These are phyloP conservation scores for Candida schatavii DNA, from an alignment of 805 yeast genomes.

Conservation along the genomic window DNA sequence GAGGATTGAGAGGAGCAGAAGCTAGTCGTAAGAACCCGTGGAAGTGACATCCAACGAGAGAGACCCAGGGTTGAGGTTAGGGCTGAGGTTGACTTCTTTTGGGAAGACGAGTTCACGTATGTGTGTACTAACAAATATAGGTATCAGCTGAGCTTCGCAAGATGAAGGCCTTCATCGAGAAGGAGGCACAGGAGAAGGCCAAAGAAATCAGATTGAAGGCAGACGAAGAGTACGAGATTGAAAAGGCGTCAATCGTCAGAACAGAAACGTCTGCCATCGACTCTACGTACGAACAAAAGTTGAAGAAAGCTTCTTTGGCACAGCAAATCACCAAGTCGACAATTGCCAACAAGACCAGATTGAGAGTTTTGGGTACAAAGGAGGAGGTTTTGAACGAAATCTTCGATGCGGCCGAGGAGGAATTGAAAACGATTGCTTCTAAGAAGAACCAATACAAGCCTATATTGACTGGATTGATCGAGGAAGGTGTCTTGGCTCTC, in stretches of 20 bases:
- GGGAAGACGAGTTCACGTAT: no score
- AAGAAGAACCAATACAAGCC: constrained; percentile 61
- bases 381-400: constrained; percentile 71
- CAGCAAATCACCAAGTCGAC: constrained; percentile 96
- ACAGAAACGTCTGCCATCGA: constrained; percentile 89
- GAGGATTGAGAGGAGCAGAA: no score
- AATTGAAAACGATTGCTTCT: constrained; percentile 57
- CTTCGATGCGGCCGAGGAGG: constrained; percentile 63
- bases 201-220: constrained; percentile 94
- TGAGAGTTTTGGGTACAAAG: constrained; percentile 82
- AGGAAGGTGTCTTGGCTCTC: constrained; percentile 68
- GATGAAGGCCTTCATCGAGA: constrained; percentile 98
- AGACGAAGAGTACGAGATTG: constrained; percentile 98
- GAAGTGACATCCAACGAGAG: no score
- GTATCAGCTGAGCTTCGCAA: constrained; percentile 94
- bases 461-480: constrained; percentile 71
- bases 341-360: constrained; percentile 91
- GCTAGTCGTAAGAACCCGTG: no score
- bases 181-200: constrained; percentile 99
- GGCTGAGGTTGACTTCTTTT: no score
- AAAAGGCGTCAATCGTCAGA: constrained; percentile 92
- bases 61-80: no score
- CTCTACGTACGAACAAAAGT: constrained; percentile 69
- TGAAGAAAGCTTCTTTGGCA: constrained; percentile 87
- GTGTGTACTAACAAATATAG: constrained; percentile 34